Conservation (phyloP, 306 rosid species). For the Prunus fruticosa region DNA sequence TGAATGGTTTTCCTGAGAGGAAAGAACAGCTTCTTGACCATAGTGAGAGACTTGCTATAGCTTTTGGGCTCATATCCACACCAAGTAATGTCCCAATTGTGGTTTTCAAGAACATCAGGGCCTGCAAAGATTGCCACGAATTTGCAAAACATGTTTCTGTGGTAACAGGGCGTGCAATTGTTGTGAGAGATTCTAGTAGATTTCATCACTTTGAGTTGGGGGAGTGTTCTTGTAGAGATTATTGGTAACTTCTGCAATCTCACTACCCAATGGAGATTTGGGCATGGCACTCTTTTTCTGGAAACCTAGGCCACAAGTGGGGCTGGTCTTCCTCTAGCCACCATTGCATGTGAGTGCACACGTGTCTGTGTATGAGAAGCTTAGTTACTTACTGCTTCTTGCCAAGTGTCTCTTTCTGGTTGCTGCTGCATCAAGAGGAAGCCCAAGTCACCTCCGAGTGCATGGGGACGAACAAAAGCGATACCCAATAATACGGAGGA, state of each 20-base stretch:
- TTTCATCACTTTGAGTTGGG: constrained; percentile 52
- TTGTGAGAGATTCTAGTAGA: constrained; percentile 54
- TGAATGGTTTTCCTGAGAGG: constrained; percentile 36
- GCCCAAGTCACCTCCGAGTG: background rate
- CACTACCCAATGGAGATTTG: background rate
- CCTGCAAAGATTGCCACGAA: constrained; percentile 62
- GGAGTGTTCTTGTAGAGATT: constrained; percentile 57
- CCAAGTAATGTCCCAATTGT: constrained; percentile 36
- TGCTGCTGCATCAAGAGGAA: background rate
- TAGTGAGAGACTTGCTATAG: constrained; percentile 62
- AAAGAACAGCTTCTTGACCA: constrained; percentile 52
- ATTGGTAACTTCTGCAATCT: constrained; percentile 34
- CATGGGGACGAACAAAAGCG: background rate
- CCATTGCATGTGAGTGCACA: background rate
- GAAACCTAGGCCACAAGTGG: background rate
- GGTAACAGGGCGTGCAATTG: constrained; percentile 39
- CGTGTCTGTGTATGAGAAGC: background rate
- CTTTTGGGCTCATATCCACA: constrained; percentile 49
- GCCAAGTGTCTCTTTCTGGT: background rate
- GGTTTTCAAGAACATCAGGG: constrained; percentile 50
- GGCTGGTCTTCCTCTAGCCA: background rate
- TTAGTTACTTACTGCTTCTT: too few relatives aligned
- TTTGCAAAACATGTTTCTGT: constrained; percentile 54
- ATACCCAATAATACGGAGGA: background rate
- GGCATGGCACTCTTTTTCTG: background rate